These are phyloP conservation scores for Neonectria coccinea DNA, from an alignment of 2,329 filamentous ascomycete genomes.

Conservation along the genomic window DNA sequence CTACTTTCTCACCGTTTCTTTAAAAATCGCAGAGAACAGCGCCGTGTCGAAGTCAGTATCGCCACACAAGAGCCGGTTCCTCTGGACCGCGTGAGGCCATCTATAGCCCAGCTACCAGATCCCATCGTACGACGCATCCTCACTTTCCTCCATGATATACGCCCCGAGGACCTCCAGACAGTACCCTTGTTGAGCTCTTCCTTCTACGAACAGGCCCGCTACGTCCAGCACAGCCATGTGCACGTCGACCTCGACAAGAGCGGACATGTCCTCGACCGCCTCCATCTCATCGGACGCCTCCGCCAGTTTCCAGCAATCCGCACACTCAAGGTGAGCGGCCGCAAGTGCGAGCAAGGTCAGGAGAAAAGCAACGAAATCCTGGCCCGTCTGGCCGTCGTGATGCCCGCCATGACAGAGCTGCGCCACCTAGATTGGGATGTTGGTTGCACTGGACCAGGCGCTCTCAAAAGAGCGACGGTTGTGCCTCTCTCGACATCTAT, in stretches of 20 bases:
- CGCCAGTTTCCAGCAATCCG: conserved; percentile 16
- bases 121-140: conserved; percentile 18
- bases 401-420: conserved; percentile 23
- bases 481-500: conserved; percentile 14
- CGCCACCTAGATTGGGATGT: conserved; percentile 21
- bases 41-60: no score
- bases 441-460: neutral
- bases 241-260: conserved; percentile 21
- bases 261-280: conserved; percentile 6
- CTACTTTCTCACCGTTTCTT: no score
- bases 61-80: conserved; percentile 4
- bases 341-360: neutral
- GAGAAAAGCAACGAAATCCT: conserved; percentile 8
- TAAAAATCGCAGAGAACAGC: no score
- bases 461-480: neutral
- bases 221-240: conserved; percentile 18
- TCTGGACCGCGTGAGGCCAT: conserved; percentile 10
- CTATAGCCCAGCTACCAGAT: conserved; percentile 21
- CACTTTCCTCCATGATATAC: neutral
- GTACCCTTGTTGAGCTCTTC: conserved; percentile 6
- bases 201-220: conserved; percentile 19
- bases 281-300: conserved; percentile 21
- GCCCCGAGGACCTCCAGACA: neutral
- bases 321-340: conserved; percentile 13
- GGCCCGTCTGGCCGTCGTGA: neutral